phyloP scores from a whole-genome alignment of 176 grass and related monocot species.

The Zea luxurians region DNA sequence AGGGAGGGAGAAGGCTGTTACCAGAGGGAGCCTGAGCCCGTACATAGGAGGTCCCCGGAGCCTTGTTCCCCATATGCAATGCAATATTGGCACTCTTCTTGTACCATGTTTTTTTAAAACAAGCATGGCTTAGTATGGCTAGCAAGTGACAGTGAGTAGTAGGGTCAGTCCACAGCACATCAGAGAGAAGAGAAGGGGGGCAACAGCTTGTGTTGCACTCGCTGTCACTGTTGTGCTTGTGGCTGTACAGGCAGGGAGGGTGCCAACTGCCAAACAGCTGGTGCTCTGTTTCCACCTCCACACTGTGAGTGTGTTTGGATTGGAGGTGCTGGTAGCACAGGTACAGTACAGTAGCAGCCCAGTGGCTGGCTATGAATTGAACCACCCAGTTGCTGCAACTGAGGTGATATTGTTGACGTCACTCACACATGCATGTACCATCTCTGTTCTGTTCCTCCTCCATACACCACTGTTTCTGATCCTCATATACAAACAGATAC shows the following conservation, averaged over 20 bases:
- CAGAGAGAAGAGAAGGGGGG: background rate
- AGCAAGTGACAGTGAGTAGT: background rate
- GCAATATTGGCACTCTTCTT: background rate
- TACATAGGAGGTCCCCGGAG: slow-evolving; percentile 53
- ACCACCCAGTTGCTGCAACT: slow-evolving; percentile 48
- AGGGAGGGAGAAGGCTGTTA: slow-evolving; percentile 28
- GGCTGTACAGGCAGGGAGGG: background rate
- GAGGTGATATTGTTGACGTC: slow-evolving; percentile 34
- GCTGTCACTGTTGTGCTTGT: too few relatives aligned
- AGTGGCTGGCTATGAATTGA: background rate
- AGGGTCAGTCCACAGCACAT: background rate
- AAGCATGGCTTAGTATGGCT: background rate
- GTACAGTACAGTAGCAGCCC: background rate
- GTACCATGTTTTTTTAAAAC: background rate
- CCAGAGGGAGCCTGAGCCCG: slow-evolving; percentile 45
- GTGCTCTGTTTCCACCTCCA: slow-evolving; percentile 30
- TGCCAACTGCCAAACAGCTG: slow-evolving; percentile 8
- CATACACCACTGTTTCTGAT: background rate
- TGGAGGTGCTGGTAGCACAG: background rate
- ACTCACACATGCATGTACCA: background rate
- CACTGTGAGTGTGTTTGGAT: background rate
- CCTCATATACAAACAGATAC: background rate
- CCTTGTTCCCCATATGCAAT: background rate
- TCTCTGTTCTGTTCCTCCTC: background rate
- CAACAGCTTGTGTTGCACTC: too few relatives aligned